Evolutionary conservation across 495 filamentous ascomycete species (phyloP), one percentile per base, ranked within the genome.

Genomic region (Penicillium canescens): DNA sequence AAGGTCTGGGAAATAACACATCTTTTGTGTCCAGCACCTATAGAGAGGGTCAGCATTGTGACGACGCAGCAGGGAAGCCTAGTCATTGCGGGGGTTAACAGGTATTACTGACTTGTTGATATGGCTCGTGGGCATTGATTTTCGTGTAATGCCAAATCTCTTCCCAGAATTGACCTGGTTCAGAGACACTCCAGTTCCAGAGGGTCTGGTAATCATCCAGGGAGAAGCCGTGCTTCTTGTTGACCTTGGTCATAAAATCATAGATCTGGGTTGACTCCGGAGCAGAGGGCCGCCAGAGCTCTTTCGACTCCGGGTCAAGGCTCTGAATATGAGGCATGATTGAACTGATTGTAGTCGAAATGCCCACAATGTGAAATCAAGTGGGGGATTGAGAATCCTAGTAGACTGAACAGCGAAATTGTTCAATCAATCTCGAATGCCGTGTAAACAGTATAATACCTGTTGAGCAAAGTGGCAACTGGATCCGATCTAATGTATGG

Each of bases 71-170:
- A 38, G 48, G 35, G 37, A 36, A 41, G 9, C 28, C 4, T 18
- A 7, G 28, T 31, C 2, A 16, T 42, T 46, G 52, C 11, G 7
- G 12, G 40, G 35, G 2, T 13, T 3, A 11, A 8, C 4, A 13
- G 6, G 13, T 21, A 33, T 34, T 16, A 70, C 78, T 62, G 64
- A 91, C 88, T 56, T 78, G 66, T 12, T 79, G 69, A 67, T 84
- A 91, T 4, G 75, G 70, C 56, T 71, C 69, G n/a, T 88, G 87
- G 13, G 88, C 81, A 48, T 77, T 82, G 57, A 97, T 81, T 34
- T 85, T 83, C 5, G 85, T 87, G 66, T 86, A 94, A 39, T 87
- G 72, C 91, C 91, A 97, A 7, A 92, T 81, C 56, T 94, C 85
- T 16, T 78, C 84, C 94, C 94, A 98, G 62, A 96, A 94, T 6